phyloP scores from a whole-genome alignment of 148 eudicot genomes.

The Rhododendron henanense region DNA sequence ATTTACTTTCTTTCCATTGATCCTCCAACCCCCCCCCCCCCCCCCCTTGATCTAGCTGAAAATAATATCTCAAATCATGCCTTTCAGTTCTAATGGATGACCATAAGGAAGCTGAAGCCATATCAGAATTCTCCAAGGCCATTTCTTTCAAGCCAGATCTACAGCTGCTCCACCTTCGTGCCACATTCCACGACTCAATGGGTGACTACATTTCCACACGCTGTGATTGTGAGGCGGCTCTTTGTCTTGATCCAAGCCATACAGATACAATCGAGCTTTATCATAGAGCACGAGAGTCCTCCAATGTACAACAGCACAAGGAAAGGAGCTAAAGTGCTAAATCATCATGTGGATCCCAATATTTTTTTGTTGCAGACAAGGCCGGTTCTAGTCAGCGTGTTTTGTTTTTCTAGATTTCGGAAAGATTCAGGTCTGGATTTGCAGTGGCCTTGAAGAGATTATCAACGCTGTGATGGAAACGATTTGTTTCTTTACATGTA shows the following conservation, averaged over 20 bases:
- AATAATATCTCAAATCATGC: not conserved
- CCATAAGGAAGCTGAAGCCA: slow-evolving; percentile 42
- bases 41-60: not conserved
- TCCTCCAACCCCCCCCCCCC: no score
- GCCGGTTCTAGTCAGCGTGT: slow-evolving; percentile 4
- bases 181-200: slow-evolving; percentile 62
- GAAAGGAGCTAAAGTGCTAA: not conserved
- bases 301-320: slow-evolving; percentile 23
- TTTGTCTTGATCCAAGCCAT: slow-evolving; percentile 54
- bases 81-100: slow-evolving; percentile 62
- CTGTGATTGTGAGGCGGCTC: slow-evolving; percentile 60
- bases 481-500: slow-evolving; percentile 12
- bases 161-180: slow-evolving; percentile 64
- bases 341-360: slow-evolving; percentile 1
- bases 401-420: slow-evolving; percentile 5
- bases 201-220: slow-evolving; percentile 33
- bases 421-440: not conserved
- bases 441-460: slow-evolving; percentile 11
- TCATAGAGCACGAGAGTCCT: slow-evolving; percentile 34
- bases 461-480: not conserved
- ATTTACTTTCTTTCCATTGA: not conserved
- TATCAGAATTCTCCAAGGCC: slow-evolving; percentile 52
- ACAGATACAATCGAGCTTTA: slow-evolving; percentile 57
- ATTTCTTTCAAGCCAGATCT: slow-evolving; percentile 62
- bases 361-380: not conserved